Evolutionary conservation across 2,329 filamentous ascomycete genomes (phyloP).

Genomic region (Fusarium sterilihyphosum): DNA sequence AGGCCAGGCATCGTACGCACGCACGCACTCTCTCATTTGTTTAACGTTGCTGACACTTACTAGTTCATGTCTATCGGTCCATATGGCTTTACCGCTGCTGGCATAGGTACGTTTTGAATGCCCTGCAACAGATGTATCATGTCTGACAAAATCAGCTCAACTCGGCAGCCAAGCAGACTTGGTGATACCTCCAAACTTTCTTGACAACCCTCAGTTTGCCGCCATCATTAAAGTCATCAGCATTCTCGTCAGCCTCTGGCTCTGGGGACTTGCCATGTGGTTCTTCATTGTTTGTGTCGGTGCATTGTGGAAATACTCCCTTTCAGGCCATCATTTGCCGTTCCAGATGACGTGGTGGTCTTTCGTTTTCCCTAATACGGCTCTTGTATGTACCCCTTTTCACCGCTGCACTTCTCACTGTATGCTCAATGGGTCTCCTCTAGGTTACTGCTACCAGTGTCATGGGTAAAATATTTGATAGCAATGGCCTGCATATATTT

Average conservation of each 20-base stretch:
- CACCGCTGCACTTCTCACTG: neutral
- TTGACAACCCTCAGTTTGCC: slow-evolving; percentile 54
- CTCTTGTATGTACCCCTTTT: slow-evolving; percentile 55
- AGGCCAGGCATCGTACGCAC: slow-evolving; percentile 74
- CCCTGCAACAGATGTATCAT: neutral
- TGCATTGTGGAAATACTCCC: slow-evolving; percentile 75
- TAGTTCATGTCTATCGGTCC: slow-evolving; percentile 85
- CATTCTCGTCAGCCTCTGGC: slow-evolving; percentile 76
- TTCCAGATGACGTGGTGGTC: slow-evolving; percentile 90
- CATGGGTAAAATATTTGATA: slow-evolving; percentile 70
- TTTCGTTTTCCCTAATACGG: slow-evolving; percentile 85
- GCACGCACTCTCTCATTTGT: slow-evolving; percentile 6
- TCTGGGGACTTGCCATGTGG: slow-evolving; percentile 85
- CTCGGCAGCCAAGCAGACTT: slow-evolving; percentile 55
- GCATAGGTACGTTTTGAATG: slow-evolving; percentile 45
- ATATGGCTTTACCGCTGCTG: slow-evolving; percentile 66
- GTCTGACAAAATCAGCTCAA: slow-evolving; percentile 48
- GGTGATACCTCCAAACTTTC: slow-evolving; percentile 56
- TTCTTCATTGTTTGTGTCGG: slow-evolving; percentile 85
- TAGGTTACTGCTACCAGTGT: slow-evolving; percentile 75
- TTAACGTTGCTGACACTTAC: neutral
- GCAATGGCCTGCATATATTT: slow-evolving; percentile 69
- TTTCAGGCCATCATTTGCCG: slow-evolving; percentile 66
- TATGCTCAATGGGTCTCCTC: neutral
- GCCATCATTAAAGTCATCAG: slow-evolving; percentile 59